A percentile compares a stretch with the other conserved stretches of the same genome.
Conservation (phyloP, 2,329 filamentous ascomycete species). For the Cadophora gregata region DNA sequence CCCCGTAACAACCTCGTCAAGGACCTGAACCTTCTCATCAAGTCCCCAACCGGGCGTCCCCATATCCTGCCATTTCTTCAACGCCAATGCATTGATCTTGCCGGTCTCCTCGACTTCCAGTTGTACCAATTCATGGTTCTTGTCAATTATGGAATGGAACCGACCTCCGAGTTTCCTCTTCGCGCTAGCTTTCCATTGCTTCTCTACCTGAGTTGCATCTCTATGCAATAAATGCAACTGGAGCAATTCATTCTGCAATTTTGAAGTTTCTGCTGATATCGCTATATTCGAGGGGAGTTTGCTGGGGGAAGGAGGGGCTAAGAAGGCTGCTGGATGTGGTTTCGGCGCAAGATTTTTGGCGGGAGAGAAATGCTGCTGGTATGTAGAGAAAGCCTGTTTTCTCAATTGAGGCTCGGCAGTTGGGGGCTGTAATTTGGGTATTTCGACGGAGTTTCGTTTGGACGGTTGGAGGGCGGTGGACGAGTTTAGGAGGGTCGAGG, state of each 20-base stretch:
- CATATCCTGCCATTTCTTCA: conserved; percentile 55
- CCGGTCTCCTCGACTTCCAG: conserved; percentile 56
- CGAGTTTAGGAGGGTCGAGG: conserved; percentile 34
- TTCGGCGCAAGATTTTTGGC: conserved; percentile 66
- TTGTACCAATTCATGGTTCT: conserved; percentile 50
- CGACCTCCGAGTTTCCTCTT: conserved; percentile 52
- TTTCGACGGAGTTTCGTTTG: conserved; percentile 25
- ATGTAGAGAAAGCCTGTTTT: conserved; percentile 57
- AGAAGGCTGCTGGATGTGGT: conserved; percentile 61
- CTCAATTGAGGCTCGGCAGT: conserved; percentile 31
- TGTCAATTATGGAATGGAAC: conserved; percentile 48
- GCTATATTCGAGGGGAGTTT: conserved; percentile 66
- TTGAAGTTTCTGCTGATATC: conserved; percentile 61
- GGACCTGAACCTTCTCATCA: conserved; percentile 61
- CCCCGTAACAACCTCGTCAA: conserved; percentile 62
- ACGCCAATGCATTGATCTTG: conserved; percentile 54
- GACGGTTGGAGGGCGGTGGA: conserved; percentile 35
- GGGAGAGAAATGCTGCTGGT: conserved; percentile 72
- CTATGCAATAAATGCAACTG: conserved; percentile 70
- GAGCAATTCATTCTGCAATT: conserved; percentile 67
- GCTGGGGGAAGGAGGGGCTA: conserved; percentile 65
- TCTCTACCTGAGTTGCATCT: conserved; percentile 52
- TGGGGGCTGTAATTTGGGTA: conserved; percentile 27
- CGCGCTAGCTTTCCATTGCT: conserved; percentile 63
- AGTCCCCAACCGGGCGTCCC: conserved; percentile 47